Evolutionary conservation across 805 yeast species (phyloP), one percentile per base, ranked within the genome.

Genomic region (Candida pseudofarinosa): DNA sequence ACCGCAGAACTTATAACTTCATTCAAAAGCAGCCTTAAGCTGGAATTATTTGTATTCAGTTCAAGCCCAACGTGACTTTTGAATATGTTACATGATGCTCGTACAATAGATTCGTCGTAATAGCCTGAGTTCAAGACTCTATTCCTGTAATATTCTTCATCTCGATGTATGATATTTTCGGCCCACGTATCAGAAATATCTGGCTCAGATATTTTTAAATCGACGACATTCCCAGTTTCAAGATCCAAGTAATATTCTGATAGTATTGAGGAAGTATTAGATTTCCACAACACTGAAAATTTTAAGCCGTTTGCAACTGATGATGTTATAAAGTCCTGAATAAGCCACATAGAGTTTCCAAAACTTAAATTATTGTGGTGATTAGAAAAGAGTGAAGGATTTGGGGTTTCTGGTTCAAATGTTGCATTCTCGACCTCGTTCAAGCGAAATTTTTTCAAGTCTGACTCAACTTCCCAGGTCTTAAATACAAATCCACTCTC

Each of bases 241-340:
- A 47, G 12, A 19, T 49, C 43, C 4, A 55, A 18, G 1, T 33
- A 30, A 39, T 58, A 60, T 2, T 51, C 49, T 4, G 71, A 70
- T n/a, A 77, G 49, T 33, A 71, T 61, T 12, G 81, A 74, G 1
- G 77, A 70, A 1, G 77, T 71, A 47, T 83, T 82, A 49, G 85
- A 78, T 53, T 82, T 83, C 86, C 87, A 81, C 28, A 83, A 61
- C 19, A 76, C 50, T 43, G 61, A 56, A 48, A 68, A 71, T 14
- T 39, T 35, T 6, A 55, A 23, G 19, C 26, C n/a, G 7, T 42
- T 31, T 7, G 38, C 39, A 10, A n/a, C 19, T 17, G 38, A 20
- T 5, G 37, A 40, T 3, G 37, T 18, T 32, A 41, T 36, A 39
- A 48, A 60, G 48, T 77, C 81, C 44, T 73, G 70, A 35, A 77